These are phyloP conservation scores for Xylaria sp. DNA, from an alignment of 2,329 filamentous ascomycete species.

Conservation along the genomic window DNA sequence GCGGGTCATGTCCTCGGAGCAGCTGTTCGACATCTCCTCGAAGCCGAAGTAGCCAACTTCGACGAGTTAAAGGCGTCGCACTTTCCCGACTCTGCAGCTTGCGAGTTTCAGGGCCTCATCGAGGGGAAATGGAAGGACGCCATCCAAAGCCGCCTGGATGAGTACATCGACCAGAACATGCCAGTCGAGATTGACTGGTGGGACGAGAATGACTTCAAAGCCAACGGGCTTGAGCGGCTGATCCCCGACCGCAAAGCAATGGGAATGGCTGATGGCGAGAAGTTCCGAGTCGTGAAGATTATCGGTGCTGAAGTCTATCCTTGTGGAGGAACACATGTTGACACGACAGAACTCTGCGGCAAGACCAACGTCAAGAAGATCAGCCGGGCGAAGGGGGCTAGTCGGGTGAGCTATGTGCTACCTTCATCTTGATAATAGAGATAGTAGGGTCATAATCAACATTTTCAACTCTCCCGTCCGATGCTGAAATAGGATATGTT, in stretches of 20 bases:
- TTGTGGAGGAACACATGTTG: conserved; percentile 75
- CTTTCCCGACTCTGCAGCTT: conserved; percentile 67
- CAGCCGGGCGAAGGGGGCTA: conserved; percentile 63
- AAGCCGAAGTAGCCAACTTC: conserved; percentile 54
- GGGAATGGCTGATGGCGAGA: conserved; percentile 49
- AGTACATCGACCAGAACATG: conserved; percentile 57
- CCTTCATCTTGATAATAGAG: conserved; percentile 21
- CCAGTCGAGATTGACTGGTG: conserved; percentile 69
- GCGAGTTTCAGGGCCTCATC: conserved; percentile 70
- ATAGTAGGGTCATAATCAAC: not conserved
- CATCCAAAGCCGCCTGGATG: conserved; percentile 65
- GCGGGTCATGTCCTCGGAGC: conserved; percentile 73
- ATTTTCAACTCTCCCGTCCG: not conserved
- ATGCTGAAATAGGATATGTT: not conserved
- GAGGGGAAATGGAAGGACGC: conserved; percentile 62
- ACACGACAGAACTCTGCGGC: conserved; percentile 60
- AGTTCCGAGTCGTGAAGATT: conserved; percentile 70
- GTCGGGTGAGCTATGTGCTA: conserved; percentile 55
- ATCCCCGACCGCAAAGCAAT: conserved; percentile 51
- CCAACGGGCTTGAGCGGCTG: conserved; percentile 56
- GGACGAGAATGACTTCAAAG: conserved; percentile 63
- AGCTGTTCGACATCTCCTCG: conserved; percentile 63
- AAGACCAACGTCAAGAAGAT: conserved; percentile 69
- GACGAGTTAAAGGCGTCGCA: conserved; percentile 74
- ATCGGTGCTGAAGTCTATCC: conserved; percentile 71